Conservation (phyloP, 75 land plant genomes). For the Pinus tabuliformis region DNA sequence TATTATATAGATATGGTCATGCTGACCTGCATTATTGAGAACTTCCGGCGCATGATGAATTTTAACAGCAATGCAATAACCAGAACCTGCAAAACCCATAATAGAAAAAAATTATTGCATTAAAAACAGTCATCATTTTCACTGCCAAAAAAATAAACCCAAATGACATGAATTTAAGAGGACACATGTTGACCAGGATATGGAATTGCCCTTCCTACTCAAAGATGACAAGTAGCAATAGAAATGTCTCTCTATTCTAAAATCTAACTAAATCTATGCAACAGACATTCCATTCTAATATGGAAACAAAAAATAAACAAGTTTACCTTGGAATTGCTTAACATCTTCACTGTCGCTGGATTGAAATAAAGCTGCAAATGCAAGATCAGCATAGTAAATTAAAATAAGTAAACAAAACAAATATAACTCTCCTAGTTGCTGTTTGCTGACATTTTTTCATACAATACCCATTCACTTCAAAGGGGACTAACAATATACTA, state of each 20-base stretch:
- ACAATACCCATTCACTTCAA: neutral
- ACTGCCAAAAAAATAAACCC: no score
- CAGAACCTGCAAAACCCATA: slow-evolving; percentile 65
- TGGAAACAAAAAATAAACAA: neutral
- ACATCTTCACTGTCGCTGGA: slow-evolving; percentile 99
- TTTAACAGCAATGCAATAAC: slow-evolving; percentile 93
- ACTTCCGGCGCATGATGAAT: slow-evolving; percentile 79
- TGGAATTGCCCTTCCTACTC: neutral
- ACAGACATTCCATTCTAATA: neutral
- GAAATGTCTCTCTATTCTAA: neutral
- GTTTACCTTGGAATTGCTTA: slow-evolving; percentile 69
- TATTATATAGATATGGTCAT: neutral
- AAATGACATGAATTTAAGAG: neutral
- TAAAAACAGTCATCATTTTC: neutral
- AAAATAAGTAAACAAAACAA: neutral
- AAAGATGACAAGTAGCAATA: neutral
- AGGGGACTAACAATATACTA: no score
- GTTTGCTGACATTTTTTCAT: neutral
- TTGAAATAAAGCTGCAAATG: slow-evolving; percentile 91
- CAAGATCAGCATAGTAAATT: neutral
- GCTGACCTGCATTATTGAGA: slow-evolving; percentile 90
- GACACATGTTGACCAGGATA: neutral
- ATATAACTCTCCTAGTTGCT: neutral
- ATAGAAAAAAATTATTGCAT: neutral
- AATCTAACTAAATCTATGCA: neutral